phyloP scores from a whole-genome alignment of 2,329 filamentous ascomycete species.

The Aureobasidium mangrovei region DNA sequence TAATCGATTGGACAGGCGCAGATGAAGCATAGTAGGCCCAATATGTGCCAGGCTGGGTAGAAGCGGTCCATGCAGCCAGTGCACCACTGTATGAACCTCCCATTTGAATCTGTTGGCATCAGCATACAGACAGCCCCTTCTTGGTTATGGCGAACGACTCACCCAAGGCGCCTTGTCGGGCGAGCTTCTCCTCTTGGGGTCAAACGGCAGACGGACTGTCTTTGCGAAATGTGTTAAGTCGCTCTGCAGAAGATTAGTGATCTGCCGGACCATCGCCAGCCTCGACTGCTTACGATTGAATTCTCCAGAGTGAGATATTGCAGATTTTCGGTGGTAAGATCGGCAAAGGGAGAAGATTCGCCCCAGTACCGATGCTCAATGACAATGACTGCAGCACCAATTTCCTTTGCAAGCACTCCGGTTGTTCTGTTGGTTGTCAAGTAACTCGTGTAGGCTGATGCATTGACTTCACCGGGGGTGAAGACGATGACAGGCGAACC shows the following conservation, averaged over 20 bases:
- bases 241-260: constrained; percentile 17
- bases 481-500: constrained; percentile 42
- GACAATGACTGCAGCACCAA: constrained; percentile 46
- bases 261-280: no score
- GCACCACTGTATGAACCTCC: constrained; percentile 52
- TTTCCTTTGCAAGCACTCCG: constrained; percentile 43
- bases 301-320: constrained; percentile 48
- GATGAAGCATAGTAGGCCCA: constrained; percentile 53
- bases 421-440: constrained; percentile 43
- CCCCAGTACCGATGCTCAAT: constrained; percentile 55
- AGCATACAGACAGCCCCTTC: background rate
- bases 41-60: constrained; percentile 46
- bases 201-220: constrained; percentile 46
- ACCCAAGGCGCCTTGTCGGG: constrained; percentile 49
- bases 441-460: constrained; percentile 35
- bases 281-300: constrained; percentile 29
- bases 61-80: constrained; percentile 45
- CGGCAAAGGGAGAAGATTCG: constrained; percentile 43
- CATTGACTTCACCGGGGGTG: constrained; percentile 43
- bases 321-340: constrained; percentile 45
- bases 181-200: constrained; percentile 39
- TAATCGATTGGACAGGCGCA: constrained; percentile 46
- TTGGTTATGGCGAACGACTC: background rate
- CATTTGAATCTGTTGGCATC: constrained; percentile 24
- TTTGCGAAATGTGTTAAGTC: constrained; percentile 49